Evolutionary conservation across 495 filamentous ascomycete genomes (phyloP).

Genomic region (Talaromyces thailandensis): DNA sequence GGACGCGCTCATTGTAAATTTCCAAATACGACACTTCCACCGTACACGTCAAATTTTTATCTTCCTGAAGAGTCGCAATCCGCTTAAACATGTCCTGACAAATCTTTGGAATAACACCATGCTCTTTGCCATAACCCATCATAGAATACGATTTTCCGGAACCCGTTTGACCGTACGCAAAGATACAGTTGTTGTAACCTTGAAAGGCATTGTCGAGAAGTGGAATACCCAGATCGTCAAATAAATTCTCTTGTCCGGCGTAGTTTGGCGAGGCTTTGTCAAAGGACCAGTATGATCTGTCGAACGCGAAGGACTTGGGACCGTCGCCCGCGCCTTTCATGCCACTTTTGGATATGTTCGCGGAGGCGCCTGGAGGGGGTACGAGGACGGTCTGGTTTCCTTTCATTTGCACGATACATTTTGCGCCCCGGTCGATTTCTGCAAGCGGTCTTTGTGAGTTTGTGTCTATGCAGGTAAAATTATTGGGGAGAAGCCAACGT

Average conservation of each 20-base stretch:
- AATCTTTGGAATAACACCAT: constrained; percentile 95
- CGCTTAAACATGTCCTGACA: constrained; percentile 95
- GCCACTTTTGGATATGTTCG: constrained; percentile 47
- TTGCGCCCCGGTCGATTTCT: constrained; percentile 86
- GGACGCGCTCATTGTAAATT: constrained; percentile 98
- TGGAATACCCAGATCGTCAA: constrained; percentile 78
- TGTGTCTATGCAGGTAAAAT: neutral
- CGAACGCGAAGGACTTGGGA: constrained; percentile 87
- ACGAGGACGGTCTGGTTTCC: constrained; percentile 79
- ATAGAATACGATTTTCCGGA: constrained; percentile 99
- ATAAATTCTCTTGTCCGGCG: constrained; percentile 84
- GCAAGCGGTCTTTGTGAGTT: constrained; percentile 12
- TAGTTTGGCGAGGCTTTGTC: constrained; percentile 71
- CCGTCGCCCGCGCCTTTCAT: constrained; percentile 64
- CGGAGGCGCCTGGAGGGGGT: constrained; percentile 58
- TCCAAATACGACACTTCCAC: constrained; percentile 98
- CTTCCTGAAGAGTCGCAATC: constrained; percentile 64
- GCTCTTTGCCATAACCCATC: constrained; percentile 98
- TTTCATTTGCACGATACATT: constrained; percentile 98
- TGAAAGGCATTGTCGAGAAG: constrained; percentile 97
- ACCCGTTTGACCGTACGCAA: constrained; percentile 97
- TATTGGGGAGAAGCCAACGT: constrained; percentile 16
- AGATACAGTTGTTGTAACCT: constrained; percentile 99
- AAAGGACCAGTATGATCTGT: constrained; percentile 97
- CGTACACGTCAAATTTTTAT: constrained; percentile 75